phyloP scores from a whole-genome alignment of 192 early-diverging fungal species.

The Linnemannia zychae region DNA sequence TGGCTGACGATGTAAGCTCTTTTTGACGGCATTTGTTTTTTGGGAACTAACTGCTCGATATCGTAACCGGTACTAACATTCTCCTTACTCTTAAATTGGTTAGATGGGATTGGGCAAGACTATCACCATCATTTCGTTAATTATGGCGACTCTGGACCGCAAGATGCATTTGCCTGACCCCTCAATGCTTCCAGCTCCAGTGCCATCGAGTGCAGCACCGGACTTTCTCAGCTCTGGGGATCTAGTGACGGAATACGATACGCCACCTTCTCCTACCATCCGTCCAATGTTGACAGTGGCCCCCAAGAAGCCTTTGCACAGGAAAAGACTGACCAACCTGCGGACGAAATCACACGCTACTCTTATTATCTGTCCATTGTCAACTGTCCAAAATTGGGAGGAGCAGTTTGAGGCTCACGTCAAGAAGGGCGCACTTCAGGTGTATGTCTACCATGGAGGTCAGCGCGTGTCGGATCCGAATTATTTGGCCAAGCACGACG shows the following conservation, averaged over 20 bases:
- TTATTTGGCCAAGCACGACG: conserved; percentile 54
- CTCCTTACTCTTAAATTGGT: neutral
- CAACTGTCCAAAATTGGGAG: conserved; percentile 66
- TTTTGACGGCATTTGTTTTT: neutral
- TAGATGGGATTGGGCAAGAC: conserved; percentile 75
- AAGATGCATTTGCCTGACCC: conserved; percentile 24
- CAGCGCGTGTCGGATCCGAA: conserved; percentile 45
- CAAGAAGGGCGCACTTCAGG: conserved; percentile 43
- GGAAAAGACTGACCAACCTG: conserved; percentile 21
- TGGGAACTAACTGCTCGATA: neutral
- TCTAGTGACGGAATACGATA: conserved; percentile 50
- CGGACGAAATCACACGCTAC: conserved; percentile 62
- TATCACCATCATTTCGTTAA: conserved; percentile 67
- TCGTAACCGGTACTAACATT: neutral
- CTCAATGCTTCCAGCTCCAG: neutral
- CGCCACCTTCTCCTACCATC: conserved; percentile 25
- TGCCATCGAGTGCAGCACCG: conserved; percentile 13
- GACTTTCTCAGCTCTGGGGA: conserved; percentile 32
- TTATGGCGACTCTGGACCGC: conserved; percentile 61
- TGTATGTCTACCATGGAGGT: conserved; percentile 68
- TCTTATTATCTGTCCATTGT: conserved; percentile 66
- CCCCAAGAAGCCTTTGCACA: conserved; percentile 25
- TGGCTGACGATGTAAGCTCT: conserved; percentile 63
- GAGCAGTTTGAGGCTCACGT: conserved; percentile 62
- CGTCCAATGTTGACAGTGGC: conserved; percentile 26